Conservation (phyloP, 352 stramenopile species). For the Globisporangium cystogenes region DNA sequence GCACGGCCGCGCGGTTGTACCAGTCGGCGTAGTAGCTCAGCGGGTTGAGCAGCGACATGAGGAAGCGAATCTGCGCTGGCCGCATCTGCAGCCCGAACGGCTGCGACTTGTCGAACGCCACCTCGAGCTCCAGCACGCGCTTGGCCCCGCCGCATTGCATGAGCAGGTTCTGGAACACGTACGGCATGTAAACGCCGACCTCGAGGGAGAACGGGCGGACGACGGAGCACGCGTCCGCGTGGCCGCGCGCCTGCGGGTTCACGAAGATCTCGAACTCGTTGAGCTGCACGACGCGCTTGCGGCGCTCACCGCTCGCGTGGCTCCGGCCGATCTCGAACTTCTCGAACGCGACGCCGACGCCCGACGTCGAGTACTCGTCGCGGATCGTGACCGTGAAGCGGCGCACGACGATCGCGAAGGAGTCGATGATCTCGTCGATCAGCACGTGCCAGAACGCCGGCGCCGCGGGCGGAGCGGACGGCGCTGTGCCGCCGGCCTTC, state of each 20-base stretch:
- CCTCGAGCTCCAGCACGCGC: constrained; percentile 44
- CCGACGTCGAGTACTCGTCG: constrained; percentile 48
- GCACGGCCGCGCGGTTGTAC: constrained; percentile 41
- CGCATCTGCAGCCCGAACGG: constrained; percentile 48
- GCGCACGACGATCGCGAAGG: constrained; percentile 49
- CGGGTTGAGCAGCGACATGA: constrained; percentile 51
- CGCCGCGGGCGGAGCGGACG: not conserved
- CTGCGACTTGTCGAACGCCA: constrained; percentile 30
- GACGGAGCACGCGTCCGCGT: constrained; percentile 34
- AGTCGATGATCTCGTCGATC: constrained; percentile 67
- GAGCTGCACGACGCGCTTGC: constrained; percentile 45
- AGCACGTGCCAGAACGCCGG: constrained; percentile 52
- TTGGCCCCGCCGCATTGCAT: constrained; percentile 31
- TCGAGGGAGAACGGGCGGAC: constrained; percentile 49
- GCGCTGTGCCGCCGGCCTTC: constrained; percentile 2
- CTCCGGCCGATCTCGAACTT: constrained; percentile 53
- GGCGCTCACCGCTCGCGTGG: constrained; percentile 17
- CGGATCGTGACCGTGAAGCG: constrained; percentile 47
- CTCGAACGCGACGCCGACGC: constrained; percentile 53
- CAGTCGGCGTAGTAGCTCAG: constrained; percentile 70
- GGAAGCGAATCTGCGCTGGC: constrained; percentile 51
- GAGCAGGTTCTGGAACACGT: constrained; percentile 57
- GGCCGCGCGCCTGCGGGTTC: constrained; percentile 34
- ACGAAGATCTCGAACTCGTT: constrained; percentile 67
- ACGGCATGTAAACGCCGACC: constrained; percentile 56